Conservation (phyloP, 179 eudicot genomes). For the Spergularia azorica region DNA sequence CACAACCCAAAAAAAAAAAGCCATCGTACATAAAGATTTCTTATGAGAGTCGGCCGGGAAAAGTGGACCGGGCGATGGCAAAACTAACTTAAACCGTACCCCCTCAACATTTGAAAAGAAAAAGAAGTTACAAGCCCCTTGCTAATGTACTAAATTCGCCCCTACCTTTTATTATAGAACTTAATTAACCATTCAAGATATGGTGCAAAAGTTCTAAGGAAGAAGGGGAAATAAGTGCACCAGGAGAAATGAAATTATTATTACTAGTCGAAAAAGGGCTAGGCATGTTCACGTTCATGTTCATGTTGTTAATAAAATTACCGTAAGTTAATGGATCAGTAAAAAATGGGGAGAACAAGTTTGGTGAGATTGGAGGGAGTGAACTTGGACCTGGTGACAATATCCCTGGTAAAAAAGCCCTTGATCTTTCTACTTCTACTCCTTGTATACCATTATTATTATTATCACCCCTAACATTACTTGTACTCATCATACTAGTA, state of each 20-base stretch:
- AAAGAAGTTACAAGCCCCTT: too few species aligned
- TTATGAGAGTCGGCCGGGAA: too few species aligned
- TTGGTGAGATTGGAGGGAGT: slow-evolving; percentile 63
- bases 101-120: too few species aligned
- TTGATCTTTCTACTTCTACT: slow-evolving; percentile 24
- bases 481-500: too few species aligned
- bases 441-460: slow-evolving; percentile 26
- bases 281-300: slow-evolving; percentile 14
- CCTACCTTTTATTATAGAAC: too few species aligned
- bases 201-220: slow-evolving; percentile 37
- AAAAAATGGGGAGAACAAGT: slow-evolving; percentile 57
- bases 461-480: neutral
- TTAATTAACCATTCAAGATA: slow-evolving; percentile 23
- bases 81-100: too few species aligned
- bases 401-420: slow-evolving; percentile 56
- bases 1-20: too few species aligned
- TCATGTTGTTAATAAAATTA: neutral
- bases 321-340: slow-evolving; percentile 45
- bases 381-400: slow-evolving; percentile 76
- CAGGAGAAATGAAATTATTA: slow-evolving; percentile 32
- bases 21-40: too few species aligned
- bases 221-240: slow-evolving; percentile 36
- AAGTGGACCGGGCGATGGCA: too few species aligned
- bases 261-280: slow-evolving; percentile 23
- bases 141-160: too few species aligned